A percentile compares a stretch with the other conserved stretches of the same genome.
These are phyloP conservation scores for Punica granatum DNA, from an alignment of 345 rosid species.

Conservation along the genomic window DNA sequence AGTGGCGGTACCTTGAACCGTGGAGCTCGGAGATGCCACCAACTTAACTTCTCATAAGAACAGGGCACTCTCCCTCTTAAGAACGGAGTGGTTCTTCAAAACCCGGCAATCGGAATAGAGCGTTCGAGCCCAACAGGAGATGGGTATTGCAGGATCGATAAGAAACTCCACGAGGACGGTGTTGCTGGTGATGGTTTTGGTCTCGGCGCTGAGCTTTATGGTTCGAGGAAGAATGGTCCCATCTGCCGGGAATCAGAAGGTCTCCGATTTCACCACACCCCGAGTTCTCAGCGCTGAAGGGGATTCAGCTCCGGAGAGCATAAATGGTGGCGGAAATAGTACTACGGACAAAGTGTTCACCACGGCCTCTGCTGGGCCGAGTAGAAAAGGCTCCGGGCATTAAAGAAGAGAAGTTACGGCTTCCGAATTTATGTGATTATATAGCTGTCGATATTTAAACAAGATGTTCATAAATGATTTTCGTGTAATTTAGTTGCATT, in stretches of 20 bases:
- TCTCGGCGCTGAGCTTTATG: background rate
- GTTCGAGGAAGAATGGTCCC: background rate
- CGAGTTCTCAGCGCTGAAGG: background rate
- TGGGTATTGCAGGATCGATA: background rate
- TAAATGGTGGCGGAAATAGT: background rate
- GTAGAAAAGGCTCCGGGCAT: constrained; percentile 79
- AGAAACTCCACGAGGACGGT: background rate
- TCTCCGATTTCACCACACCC: background rate
- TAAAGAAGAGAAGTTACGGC: constrained; percentile 8
- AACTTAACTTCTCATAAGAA: background rate
- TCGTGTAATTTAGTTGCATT: background rate
- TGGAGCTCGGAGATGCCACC: constrained; percentile 30
- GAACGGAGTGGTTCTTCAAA: background rate
- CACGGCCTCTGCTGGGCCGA: constrained; percentile 56
- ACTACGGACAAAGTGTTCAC: constrained; percentile 20
- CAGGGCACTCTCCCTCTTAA: background rate
- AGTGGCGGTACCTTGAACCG: constrained; percentile 24
- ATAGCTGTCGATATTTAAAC: background rate
- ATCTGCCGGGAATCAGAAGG: background rate
- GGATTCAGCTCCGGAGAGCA: background rate
- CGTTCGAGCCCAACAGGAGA: background rate
- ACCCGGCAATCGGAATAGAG: background rate
- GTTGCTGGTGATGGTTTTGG: background rate
- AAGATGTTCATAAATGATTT: background rate
- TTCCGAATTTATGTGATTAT: background rate